phyloP scores from a whole-genome alignment of 495 filamentous ascomycete species.

The Xylaria telfairii region DNA sequence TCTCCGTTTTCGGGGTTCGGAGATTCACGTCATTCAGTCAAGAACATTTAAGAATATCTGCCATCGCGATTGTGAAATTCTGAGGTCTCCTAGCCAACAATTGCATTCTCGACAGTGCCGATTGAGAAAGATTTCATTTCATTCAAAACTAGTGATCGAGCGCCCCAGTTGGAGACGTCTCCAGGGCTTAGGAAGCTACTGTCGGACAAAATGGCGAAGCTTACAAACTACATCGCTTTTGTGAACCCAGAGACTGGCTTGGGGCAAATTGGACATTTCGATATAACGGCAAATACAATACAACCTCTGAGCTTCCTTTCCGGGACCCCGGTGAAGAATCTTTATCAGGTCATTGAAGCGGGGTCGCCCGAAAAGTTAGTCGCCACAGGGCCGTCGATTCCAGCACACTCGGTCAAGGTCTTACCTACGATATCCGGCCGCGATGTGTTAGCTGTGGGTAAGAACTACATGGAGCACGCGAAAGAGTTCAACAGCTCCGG shows the following conservation, averaged over 20 bases:
- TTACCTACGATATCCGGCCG: constrained; percentile 56
- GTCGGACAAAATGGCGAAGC: constrained; percentile 6
- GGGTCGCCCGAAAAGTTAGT: constrained; percentile 40
- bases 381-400: constrained; percentile 41
- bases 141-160: background rate
- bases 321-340: constrained; percentile 52
- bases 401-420: constrained; percentile 46
- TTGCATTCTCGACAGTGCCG: background rate
- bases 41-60: background rate
- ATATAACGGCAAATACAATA: constrained; percentile 47
- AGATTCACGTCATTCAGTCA: constrained; percentile 3
- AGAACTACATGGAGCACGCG: constrained; percentile 61
- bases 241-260: constrained; percentile 32
- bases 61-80: background rate
- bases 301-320: constrained; percentile 55
- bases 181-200: background rate
- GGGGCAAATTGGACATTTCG: constrained; percentile 55
- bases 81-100: background rate
- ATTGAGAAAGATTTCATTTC: background rate
- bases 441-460: constrained; percentile 61
- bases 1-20: constrained; percentile 7
- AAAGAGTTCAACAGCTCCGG: constrained; percentile 49
- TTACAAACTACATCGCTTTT: constrained; percentile 48
- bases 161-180: background rate
- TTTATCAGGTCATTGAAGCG: constrained; percentile 59